Base-by-base conservation (phyloP, 1,284 basidiomycete species). In the Puccinia hordei region DNA sequence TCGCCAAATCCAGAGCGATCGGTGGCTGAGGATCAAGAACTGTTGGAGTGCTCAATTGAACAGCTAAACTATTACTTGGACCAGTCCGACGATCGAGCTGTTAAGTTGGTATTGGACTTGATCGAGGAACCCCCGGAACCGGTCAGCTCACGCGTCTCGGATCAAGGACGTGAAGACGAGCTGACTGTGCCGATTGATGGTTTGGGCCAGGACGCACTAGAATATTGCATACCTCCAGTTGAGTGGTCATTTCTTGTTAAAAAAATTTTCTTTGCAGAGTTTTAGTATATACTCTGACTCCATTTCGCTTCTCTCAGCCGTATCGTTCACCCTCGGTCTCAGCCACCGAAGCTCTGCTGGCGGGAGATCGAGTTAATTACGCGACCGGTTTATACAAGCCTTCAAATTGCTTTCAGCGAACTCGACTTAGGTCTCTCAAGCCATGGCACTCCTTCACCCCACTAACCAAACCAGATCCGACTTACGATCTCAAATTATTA, bases 161-260 rank as follows among this genome's bases (percentile, higher is more conserved):
- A 46, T 66, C 63, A 1, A 66, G 30, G 4, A 13, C 30, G 6
- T 22, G 63, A 46, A 41, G 63, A 44, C n/a, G 38, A 59, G 27
- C 57, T 59, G 24, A 27, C 24, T 63, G 38, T 15, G 33, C 66
- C 66, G 19, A 30, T 51, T 24, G 66, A 51, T 13, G 27, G 44
- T 30, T 33, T 69, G 22, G 69, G 69, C 51, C 30, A 72, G 30
- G 51, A 55, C 33, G 69, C 69, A 27, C 33, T 72, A 12, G 51
- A 53, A 15, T 12, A 55, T 30, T 72, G 69, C 24, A 72, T 72
- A 51, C 49, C 69, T 19, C 69, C 69, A 55, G 69, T 72, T 69
- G 49, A 72, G 69, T 69, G 27, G 49, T 19, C 2, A 35, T 19
- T 35, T 35, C 41, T 66, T 44, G 24, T n/a, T n/a, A n/a, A 35